Percentiles rank a stretch among this genome's conserved stretches.
phyloP scores from a whole-genome alignment of 108 stramenopile species.

The Nitzschia palea region DNA sequence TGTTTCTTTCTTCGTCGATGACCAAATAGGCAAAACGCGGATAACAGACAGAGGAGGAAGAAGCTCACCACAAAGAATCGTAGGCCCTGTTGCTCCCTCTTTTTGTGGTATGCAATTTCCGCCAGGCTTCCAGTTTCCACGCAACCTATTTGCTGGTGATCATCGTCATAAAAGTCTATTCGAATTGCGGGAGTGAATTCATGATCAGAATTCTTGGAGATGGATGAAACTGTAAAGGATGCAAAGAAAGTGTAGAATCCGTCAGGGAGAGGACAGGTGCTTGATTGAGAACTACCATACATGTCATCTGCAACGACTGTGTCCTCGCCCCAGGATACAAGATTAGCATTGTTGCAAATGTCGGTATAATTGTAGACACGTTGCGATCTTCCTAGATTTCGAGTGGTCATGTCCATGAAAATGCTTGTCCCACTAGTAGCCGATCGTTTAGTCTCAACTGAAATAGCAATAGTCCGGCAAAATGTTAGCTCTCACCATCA shows the following conservation, averaged over 20 bases:
- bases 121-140: slow-evolving; percentile 17
- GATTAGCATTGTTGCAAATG: neutral
- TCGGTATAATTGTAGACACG: neutral
- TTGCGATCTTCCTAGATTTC: neutral
- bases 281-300: neutral
- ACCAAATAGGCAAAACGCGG: neutral
- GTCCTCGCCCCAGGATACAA: slow-evolving; percentile 1
- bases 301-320: neutral
- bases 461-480: neutral
- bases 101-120: neutral
- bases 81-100: neutral
- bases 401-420: neutral
- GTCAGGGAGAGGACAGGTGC: neutral
- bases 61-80: slow-evolving; percentile 5
- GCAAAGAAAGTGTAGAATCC: slow-evolving; percentile 1
- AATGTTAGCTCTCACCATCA: neutral
- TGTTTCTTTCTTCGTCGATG: neutral
- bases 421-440: neutral
- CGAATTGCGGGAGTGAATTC: slow-evolving; percentile 10
- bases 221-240: slow-evolving; percentile 2
- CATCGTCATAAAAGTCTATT: slow-evolving; percentile 2
- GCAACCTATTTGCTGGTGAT: slow-evolving; percentile 1
- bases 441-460: neutral
- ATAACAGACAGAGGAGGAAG: neutral
- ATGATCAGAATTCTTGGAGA: neutral